Percentiles rank a stretch among this genome's conserved stretches.
These are phyloP conservation scores for Melampsora larici-populina DNA, from an alignment of 1,284 basidiomycete genomes.

Conservation along the genomic window DNA sequence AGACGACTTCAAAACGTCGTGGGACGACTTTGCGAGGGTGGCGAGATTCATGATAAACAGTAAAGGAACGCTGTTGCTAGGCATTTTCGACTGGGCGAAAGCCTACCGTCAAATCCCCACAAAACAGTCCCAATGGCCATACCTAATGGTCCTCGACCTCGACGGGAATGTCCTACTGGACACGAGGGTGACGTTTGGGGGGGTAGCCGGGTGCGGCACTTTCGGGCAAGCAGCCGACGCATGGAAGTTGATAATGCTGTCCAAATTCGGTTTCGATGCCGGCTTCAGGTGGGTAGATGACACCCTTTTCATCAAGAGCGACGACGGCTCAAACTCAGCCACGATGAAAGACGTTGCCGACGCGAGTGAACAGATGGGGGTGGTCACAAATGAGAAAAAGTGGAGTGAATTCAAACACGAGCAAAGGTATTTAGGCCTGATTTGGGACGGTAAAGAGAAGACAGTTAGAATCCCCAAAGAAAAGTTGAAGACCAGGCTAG, in stretches of 20 bases:
- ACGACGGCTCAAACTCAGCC: neutral
- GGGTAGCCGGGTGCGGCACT: slow-evolving; percentile 6
- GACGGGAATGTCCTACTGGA: neutral
- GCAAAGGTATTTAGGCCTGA: neutral
- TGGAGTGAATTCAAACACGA: neutral
- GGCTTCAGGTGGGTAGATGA: neutral
- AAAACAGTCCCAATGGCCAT: neutral
- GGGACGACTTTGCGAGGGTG: too few species aligned
- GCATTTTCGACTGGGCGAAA: too few species aligned
- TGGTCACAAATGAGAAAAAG: neutral
- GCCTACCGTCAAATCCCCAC: slow-evolving; percentile 16
- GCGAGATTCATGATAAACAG: too few species aligned
- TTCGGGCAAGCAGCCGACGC: neutral
- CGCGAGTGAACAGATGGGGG: neutral
- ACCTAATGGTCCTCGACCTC: neutral
- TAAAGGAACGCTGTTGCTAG: too few species aligned
- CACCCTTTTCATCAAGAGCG: neutral
- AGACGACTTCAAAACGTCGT: slow-evolving; percentile 8
- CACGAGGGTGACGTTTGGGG: slow-evolving; percentile 1
- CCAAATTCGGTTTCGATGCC: neutral
- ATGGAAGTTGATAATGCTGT: neutral
- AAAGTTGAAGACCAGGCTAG: neutral
- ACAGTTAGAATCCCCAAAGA: neutral
- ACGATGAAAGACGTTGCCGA: neutral
- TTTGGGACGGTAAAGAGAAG: too few species aligned